Conservation (phyloP, 2,329 filamentous ascomycete species). For the Trichothecium sympodiale region DNA sequence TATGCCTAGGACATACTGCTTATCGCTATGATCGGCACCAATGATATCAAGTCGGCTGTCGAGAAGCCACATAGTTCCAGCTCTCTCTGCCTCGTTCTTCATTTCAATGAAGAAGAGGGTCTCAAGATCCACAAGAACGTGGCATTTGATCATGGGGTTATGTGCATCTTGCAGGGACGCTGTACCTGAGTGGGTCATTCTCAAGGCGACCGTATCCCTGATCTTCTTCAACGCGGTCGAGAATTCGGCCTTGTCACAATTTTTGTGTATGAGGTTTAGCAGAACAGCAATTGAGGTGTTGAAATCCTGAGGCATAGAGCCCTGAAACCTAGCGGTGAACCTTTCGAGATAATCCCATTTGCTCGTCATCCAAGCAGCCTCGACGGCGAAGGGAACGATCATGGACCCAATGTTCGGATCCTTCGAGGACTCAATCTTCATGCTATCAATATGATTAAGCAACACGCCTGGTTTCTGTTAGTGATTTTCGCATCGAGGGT, state of each 20-base stretch:
- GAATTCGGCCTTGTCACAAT: constrained; percentile 40
- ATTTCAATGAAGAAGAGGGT: constrained; percentile 47
- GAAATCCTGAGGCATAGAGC: constrained; percentile 50
- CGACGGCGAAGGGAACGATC: constrained; percentile 73
- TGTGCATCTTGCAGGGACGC: constrained; percentile 76
- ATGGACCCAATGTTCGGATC: constrained; percentile 63
- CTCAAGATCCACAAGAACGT: constrained; percentile 81
- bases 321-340: constrained; percentile 47
- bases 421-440: constrained; percentile 42
- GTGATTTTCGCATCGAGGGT: constrained; percentile 2
- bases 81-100: constrained; percentile 27
- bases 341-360: constrained; percentile 67
- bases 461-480: constrained; percentile 53
- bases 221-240: constrained; percentile 47
- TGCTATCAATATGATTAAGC: constrained; percentile 74
- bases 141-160: constrained; percentile 73
- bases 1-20: constrained; percentile 83
- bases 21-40: constrained; percentile 82
- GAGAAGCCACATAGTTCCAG: constrained; percentile 29
- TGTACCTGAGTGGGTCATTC: constrained; percentile 66
- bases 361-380: constrained; percentile 83
- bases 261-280: constrained; percentile 48
- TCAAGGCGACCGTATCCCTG: constrained; percentile 58
- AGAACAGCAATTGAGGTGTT: constrained; percentile 63
- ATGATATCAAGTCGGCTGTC: constrained; percentile 76